A percentile compares a stretch with the other conserved stretches of the same genome.
Conservation (phyloP, 768 basidiomycete species). For the Russula sp. region DNA sequence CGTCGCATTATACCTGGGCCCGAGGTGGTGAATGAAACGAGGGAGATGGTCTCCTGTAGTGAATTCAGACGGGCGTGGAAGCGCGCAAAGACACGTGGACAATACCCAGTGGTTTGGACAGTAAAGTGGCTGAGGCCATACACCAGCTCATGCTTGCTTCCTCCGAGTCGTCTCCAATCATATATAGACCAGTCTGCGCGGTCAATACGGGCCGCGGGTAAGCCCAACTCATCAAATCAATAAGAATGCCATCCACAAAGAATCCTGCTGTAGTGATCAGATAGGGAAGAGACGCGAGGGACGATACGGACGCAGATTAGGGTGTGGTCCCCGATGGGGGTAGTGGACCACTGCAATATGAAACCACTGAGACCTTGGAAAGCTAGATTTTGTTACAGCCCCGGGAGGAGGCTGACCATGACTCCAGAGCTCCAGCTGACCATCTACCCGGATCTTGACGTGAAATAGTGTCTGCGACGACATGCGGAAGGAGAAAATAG, state of each 20-base stretch:
- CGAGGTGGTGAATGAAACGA: slow-evolving; percentile 73
- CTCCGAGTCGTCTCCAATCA: slow-evolving; percentile 49
- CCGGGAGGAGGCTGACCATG: slow-evolving; percentile 36
- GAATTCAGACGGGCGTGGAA: background rate
- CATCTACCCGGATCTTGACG: slow-evolving; percentile 48
- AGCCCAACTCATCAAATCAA: slow-evolving; percentile 53
- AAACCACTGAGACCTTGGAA: slow-evolving; percentile 61
- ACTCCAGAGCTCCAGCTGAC: slow-evolving; percentile 47
- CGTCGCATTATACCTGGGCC: slow-evolving; percentile 68
- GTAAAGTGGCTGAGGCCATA: slow-evolving; percentile 57
- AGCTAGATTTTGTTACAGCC: slow-evolving; percentile 40
- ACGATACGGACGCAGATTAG: slow-evolving; percentile 57
- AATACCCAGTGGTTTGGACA: slow-evolving; percentile 54
- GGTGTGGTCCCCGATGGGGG: slow-evolving; percentile 47
- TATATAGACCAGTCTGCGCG: slow-evolving; percentile 38
- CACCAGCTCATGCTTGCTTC: slow-evolving; percentile 56
- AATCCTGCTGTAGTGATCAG: slow-evolving; percentile 42
- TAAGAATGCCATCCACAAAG: slow-evolving; percentile 67
- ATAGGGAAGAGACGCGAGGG: background rate
- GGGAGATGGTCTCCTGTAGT: slow-evolving; percentile 60
- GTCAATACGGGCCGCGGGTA: slow-evolving; percentile 52
- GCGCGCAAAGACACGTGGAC: background rate
- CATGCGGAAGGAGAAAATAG: slow-evolving; percentile 35
- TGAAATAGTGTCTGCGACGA: slow-evolving; percentile 35
- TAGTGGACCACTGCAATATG: slow-evolving; percentile 66